Conservation (phyloP, 768 basidiomycete genomes). For the Mrakia gelida region DNA sequence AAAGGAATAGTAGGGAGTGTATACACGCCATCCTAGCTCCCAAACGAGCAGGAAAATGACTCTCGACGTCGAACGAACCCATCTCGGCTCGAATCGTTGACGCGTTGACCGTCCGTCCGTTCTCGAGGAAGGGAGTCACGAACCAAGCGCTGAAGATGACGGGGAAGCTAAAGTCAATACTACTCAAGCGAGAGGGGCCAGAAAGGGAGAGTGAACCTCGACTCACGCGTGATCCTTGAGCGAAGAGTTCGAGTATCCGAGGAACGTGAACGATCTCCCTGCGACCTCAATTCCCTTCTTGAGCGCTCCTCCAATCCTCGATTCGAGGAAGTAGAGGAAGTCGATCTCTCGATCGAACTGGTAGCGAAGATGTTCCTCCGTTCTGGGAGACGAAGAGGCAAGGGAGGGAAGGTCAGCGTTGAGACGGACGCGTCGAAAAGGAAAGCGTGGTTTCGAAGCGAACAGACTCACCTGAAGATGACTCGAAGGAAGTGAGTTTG, state of each 20-base stretch:
- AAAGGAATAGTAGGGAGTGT: too few relatives aligned
- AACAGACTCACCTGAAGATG: not conserved
- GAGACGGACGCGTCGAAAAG: too few relatives aligned
- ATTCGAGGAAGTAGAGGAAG: not conserved
- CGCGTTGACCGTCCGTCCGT: slow-evolving; percentile 49
- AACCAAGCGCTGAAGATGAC: not conserved
- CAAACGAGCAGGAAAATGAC: slow-evolving; percentile 63
- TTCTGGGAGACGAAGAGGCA: not conserved
- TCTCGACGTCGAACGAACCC: slow-evolving; percentile 60
- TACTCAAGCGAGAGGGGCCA: not conserved
- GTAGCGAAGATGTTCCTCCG: slow-evolving; percentile 3
- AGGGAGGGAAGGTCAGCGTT: not conserved
- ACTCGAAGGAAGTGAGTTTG: not conserved
- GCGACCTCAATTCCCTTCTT: slow-evolving; percentile 9
- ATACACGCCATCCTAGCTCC: slow-evolving; percentile 66
- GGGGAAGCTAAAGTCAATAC: not conserved
- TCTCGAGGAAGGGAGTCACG: slow-evolving; percentile 1
- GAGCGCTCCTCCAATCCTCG: not conserved
- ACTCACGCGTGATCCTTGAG: not conserved
- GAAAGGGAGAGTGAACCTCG: not conserved
- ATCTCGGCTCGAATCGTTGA: slow-evolving; percentile 54
- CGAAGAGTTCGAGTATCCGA: not conserved
- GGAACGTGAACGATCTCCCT: not conserved
- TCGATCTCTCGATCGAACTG: not conserved
- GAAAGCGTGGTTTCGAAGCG: not conserved